Conservation (phyloP, 495 filamentous ascomycete genomes). For the Lentithecium fluviatile region DNA sequence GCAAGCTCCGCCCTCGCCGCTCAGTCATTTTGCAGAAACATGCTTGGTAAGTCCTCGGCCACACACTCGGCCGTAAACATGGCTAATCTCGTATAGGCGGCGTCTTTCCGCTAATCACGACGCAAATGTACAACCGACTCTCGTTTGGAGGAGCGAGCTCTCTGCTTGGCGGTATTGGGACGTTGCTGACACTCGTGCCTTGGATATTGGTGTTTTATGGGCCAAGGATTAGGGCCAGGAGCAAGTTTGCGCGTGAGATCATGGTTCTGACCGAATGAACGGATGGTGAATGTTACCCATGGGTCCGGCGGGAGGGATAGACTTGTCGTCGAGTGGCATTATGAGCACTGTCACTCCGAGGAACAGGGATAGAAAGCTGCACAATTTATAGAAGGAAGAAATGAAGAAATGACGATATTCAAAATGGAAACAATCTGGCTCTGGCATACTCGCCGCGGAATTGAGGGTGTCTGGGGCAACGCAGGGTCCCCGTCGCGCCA, state of each 20-base stretch:
- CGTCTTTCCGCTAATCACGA: slow-evolving; percentile 75
- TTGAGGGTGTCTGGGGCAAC: too few relatives aligned
- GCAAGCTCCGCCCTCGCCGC: slow-evolving; percentile 85
- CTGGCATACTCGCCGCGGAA: too few relatives aligned
- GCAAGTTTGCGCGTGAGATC: slow-evolving; percentile 63
- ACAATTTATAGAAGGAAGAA: too few relatives aligned
- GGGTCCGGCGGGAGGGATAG: too few relatives aligned
- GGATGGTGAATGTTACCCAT: too few relatives aligned
- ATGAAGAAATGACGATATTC: too few relatives aligned
- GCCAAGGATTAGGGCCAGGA: slow-evolving; percentile 71
- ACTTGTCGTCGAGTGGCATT: too few relatives aligned
- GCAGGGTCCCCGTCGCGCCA: too few relatives aligned
- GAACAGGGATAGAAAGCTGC: too few relatives aligned
- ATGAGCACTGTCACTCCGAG: too few relatives aligned
- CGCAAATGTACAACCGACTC: slow-evolving; percentile 67
- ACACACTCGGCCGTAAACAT: not conserved
- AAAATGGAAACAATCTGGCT: too few relatives aligned
- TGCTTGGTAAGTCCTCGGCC: slow-evolving; percentile 49
- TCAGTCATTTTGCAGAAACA: slow-evolving; percentile 80
- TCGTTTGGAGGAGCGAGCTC: slow-evolving; percentile 71
- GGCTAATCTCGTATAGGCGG: slow-evolving; percentile 51
- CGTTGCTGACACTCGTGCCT: slow-evolving; percentile 71
- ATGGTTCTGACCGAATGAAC: slow-evolving; percentile 13
- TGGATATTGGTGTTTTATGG: slow-evolving; percentile 85
- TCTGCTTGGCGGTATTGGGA: slow-evolving; percentile 73